Evolutionary conservation across 768 basidiomycete species (phyloP).

Genomic region (Termitomyces sp.): DNA sequence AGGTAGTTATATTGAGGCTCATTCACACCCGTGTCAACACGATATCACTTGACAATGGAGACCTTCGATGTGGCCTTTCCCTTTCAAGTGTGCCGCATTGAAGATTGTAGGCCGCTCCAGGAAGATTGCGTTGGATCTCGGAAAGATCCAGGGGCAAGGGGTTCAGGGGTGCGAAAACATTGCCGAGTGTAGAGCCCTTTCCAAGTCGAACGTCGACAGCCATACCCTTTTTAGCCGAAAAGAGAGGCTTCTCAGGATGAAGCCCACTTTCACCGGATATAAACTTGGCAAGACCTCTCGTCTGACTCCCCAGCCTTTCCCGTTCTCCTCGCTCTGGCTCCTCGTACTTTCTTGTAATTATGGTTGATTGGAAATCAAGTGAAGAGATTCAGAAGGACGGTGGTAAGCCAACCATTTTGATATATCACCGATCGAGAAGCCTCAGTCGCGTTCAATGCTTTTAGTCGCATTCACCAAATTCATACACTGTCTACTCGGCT

Average conservation of each 20-base stretch:
- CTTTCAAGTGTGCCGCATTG: background rate
- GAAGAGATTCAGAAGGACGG: conserved; percentile 41
- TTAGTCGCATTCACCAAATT: conserved; percentile 46
- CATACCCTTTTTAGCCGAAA: background rate
- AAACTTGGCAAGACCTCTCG: conserved; percentile 6
- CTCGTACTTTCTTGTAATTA: conserved; percentile 20
- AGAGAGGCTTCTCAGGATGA: conserved; percentile 11
- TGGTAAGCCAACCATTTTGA: conserved; percentile 26
- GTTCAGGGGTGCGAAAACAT: conserved; percentile 1
- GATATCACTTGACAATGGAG: background rate
- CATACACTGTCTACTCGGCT: conserved; percentile 53
- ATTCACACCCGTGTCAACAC: background rate
- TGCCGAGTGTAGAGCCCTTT: background rate
- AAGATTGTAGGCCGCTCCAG: background rate
- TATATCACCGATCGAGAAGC: background rate
- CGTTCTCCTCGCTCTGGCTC: conserved; percentile 11
- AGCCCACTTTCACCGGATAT: conserved; percentile 15
- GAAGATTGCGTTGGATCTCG: background rate
- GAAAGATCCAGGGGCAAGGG: background rate
- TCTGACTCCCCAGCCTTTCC: conserved; percentile 7
- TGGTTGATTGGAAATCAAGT: conserved; percentile 55
- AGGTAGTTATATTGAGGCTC: background rate
- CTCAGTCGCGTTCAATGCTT: background rate
- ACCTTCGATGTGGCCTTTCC: background rate
- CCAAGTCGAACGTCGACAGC: conserved; percentile 5